A percentile compares a stretch with the other conserved stretches of the same genome.
phyloP scores from a whole-genome alignment of 2,329 filamentous ascomycete species.

The Aureobasidium sp. region DNA sequence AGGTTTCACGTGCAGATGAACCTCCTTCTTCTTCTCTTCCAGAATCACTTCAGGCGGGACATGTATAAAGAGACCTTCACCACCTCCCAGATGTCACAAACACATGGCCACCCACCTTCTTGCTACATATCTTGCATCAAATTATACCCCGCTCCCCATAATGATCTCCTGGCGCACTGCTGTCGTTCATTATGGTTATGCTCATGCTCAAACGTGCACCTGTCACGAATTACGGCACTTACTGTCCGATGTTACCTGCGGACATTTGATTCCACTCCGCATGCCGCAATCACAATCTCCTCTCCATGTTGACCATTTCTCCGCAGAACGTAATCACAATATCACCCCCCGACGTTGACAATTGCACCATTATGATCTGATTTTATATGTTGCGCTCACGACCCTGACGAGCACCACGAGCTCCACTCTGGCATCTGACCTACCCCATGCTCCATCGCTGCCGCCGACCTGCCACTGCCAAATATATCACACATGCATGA shows the following conservation, averaged over 20 bases:
- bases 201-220: constrained; percentile 3
- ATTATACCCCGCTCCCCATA: constrained; percentile 1
- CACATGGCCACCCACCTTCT: neutral
- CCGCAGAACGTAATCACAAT: neutral
- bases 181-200: neutral
- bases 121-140: constrained; percentile 1
- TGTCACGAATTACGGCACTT: neutral
- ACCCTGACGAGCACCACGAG: neutral
- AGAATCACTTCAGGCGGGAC: neutral
- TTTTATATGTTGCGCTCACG: neutral
- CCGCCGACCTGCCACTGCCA: neutral
- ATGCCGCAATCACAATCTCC: neutral
- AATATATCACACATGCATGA: constrained; percentile 1
- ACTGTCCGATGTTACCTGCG: neutral
- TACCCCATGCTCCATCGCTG: neutral
- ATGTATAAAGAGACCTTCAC: neutral
- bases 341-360: neutral
- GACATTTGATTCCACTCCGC: neutral
- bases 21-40: neutral
- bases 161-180: neutral
- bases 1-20: neutral
- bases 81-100: neutral
- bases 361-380: neutral
- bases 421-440: neutral
- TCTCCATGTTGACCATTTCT: neutral